Evolutionary conservation across 768 basidiomycete genomes (phyloP), one percentile per base, ranked within the genome.

Genomic region (Xanthoconium purpureum): DNA sequence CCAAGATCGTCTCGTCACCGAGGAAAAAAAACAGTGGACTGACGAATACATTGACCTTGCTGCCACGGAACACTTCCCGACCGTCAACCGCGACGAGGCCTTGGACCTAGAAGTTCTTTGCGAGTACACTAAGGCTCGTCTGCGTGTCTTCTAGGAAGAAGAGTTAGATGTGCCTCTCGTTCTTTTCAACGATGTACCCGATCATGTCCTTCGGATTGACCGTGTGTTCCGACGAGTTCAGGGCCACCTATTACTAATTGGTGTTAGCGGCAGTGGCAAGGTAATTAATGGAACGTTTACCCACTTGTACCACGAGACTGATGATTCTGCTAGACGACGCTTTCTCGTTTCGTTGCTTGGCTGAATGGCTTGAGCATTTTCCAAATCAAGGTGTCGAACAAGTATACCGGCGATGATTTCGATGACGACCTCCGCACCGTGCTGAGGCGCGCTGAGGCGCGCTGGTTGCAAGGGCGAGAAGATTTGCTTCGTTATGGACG

Each of bases 401-500:
- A 94, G 71, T 99, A 99, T 71, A 97, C 94, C 2, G 95, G 92
- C 24, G 95, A 96, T 15, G 97, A 99, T 71, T 99, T 99, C 64
- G 97, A 99, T 63, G 96, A 99, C 61, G 97, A 99, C 71, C 79
- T 99, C 44, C 87, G 97, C 40, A 91, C 86, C 0, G 97, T 99
- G n/a, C n/a, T n/a, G n/a, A n/a, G n/a, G n/a, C n/a, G n/a, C n/a
- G 6, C 85, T 99, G 37, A 91, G 97, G 43, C 88, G 97, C 36
- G 80, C 96, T 8, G 97, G 97, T 7, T 98, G 94, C 78, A 99
- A 98, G 70, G 94, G 94, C 63, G 97, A 99, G 74, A 98, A 98
- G 75, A 89, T 99, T 47, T 98, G 94, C 71, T 99, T 99, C 80
- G 98, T 99, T 76, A 98, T 99, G 97, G 97, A 99, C 72, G 97